These are phyloP conservation scores for Viridothelium virens DNA, from an alignment of 495 filamentous ascomycete genomes.

Conservation along the genomic window DNA sequence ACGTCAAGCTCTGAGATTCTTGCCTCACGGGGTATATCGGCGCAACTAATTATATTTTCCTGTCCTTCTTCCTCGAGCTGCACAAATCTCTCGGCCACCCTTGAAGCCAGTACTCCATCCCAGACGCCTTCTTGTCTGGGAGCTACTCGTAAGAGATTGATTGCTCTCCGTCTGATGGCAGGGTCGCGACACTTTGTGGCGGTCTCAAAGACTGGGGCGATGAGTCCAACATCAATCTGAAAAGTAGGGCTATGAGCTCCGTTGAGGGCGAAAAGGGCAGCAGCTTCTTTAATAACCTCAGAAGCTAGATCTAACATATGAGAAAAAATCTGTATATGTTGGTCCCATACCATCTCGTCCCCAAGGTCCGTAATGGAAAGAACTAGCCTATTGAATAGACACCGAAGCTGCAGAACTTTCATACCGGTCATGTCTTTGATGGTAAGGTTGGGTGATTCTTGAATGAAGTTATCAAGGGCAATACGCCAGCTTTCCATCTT, in stretches of 20 bases:
- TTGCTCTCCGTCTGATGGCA: conserved; percentile 46
- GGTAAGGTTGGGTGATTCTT: not conserved
- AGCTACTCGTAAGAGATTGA: conserved; percentile 45
- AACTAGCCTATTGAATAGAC: not conserved
- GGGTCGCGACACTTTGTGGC: conserved; percentile 54
- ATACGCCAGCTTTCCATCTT: not conserved
- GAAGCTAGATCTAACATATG: conserved; percentile 11
- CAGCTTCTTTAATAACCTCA: not conserved
- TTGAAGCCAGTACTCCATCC: conserved; percentile 51
- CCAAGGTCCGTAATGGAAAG: not conserved
- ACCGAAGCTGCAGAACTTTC: not conserved
- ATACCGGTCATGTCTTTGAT: not conserved
- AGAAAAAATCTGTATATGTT: not conserved
- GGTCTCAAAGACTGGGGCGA: conserved; percentile 48
- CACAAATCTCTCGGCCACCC: conserved; percentile 48
- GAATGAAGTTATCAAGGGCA: not conserved
- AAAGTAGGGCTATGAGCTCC: conserved; percentile 14
- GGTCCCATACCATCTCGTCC: not conserved
- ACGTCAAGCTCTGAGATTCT: not conserved
- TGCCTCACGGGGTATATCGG: conserved; percentile 15
- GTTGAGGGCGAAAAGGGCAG: not conserved
- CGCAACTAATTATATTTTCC: conserved; percentile 19
- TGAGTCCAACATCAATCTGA: conserved; percentile 44
- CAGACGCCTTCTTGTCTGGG: conserved; percentile 56
- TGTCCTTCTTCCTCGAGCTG: conserved; percentile 49